phyloP scores from a whole-genome alignment of 163 green algal species.

The Prototheca cutis region DNA sequence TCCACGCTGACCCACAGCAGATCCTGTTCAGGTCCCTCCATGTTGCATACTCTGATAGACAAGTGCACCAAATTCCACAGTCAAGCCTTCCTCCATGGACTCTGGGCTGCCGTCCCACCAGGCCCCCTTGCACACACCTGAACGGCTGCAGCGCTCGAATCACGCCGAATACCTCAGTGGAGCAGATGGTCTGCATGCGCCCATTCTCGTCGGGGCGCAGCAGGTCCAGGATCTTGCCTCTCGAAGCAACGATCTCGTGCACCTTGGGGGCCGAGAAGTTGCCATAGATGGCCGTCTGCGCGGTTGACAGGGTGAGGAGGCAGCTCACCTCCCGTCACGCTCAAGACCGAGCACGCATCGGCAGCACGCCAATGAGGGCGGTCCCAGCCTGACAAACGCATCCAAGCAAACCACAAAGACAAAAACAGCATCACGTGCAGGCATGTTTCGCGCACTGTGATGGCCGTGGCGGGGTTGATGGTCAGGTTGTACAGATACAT shows the following conservation, averaged over 20 bases:
- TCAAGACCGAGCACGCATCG: no score
- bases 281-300: constrained; percentile 83
- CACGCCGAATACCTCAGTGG: constrained; percentile 83
- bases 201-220: constrained; percentile 84
- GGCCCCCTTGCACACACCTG: constrained; percentile 32
- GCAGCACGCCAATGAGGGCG: no score
- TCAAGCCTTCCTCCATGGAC: no score
- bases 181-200: constrained; percentile 68
- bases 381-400: no score
- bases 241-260: constrained; percentile 90
- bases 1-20: no score
- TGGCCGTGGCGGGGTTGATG: constrained; percentile 66
- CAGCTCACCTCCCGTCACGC: no score
- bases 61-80: no score
- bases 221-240: constrained; percentile 87
- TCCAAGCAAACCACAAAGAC: no score
- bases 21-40: no score
- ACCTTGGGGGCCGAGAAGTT: constrained; percentile 91
- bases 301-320: neutral
- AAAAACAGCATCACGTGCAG: no score
- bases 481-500: constrained; percentile 95
- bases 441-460: constrained; percentile 63
- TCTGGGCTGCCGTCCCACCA: no score
- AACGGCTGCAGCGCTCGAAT: constrained; percentile 88
- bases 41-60: no score